phyloP scores from a whole-genome alignment of 768 basidiomycete species.

The Leccinum subtestaceum region DNA sequence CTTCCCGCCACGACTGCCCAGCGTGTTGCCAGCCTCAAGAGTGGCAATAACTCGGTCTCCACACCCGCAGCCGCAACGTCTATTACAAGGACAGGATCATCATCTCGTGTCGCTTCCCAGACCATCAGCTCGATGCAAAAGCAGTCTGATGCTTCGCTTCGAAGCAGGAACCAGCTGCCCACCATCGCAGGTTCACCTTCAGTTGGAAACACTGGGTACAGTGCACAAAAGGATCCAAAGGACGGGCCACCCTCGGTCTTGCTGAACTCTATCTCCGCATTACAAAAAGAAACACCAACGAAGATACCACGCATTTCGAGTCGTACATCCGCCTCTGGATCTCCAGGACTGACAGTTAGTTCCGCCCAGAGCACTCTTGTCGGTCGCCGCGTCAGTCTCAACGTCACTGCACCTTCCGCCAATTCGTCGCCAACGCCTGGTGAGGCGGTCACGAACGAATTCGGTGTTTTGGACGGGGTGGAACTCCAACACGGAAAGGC shows the following conservation, averaged over 20 bases:
- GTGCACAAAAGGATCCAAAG: slow-evolving; percentile 51
- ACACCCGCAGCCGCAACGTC: slow-evolving; percentile 39
- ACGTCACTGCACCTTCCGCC: slow-evolving; percentile 53
- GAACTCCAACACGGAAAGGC: slow-evolving; percentile 47
- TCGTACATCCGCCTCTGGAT: slow-evolving; percentile 69
- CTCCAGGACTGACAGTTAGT: slow-evolving; percentile 66
- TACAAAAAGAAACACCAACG: slow-evolving; percentile 83
- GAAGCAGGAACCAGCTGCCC: slow-evolving; percentile 72
- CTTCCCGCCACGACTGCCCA: slow-evolving; percentile 79
- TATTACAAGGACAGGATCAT: slow-evolving; percentile 43
- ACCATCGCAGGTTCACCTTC: slow-evolving; percentile 95
- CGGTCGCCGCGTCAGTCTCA: slow-evolving; percentile 65
- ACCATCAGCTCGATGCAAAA: slow-evolving; percentile 87
- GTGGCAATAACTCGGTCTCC: slow-evolving; percentile 44
- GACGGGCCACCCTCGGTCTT: slow-evolving; percentile 56
- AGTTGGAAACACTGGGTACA: slow-evolving; percentile 60
- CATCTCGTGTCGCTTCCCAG: slow-evolving; percentile 72
- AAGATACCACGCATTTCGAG: slow-evolving; percentile 94
- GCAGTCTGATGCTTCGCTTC: slow-evolving; percentile 78
- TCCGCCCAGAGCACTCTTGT: slow-evolving; percentile 46
- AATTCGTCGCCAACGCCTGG: slow-evolving; percentile 60
- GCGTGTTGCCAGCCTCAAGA: slow-evolving; percentile 80
- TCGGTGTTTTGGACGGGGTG: slow-evolving; percentile 72
- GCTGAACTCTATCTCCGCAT: slow-evolving; percentile 47
- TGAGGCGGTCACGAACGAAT: slow-evolving; percentile 60